These are phyloP conservation scores for Colletotrichum chrysophilum DNA, from an alignment of 2,329 filamentous ascomycete genomes.

Conservation along the genomic window DNA sequence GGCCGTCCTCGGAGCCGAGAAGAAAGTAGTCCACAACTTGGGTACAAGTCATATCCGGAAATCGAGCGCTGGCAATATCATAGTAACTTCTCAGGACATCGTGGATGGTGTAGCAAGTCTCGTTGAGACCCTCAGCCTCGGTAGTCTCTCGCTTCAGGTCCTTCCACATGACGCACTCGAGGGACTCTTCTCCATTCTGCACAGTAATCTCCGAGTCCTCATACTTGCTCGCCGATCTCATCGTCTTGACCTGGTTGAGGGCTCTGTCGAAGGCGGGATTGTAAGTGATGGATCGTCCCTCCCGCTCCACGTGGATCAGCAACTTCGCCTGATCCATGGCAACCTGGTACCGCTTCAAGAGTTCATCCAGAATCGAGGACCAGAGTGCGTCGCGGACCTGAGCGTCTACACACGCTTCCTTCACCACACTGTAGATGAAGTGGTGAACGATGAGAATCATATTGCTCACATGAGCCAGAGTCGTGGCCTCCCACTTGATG, in stretches of 20 bases:
- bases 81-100: no score
- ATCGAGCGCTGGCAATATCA: conserved; percentile 52
- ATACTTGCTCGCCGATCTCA: neutral
- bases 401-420: no score
- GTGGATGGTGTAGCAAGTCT: no score
- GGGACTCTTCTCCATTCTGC: no score
- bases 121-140: conserved; percentile 35
- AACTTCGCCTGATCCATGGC: conserved; percentile 55
- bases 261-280: conserved; percentile 57
- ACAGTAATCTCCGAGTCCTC: neutral
- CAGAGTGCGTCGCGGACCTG: conserved; percentile 39
- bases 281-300: conserved; percentile 49
- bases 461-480: no score
- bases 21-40: conserved; percentile 63
- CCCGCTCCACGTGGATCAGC: conserved; percentile 56
- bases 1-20: conserved; percentile 52
- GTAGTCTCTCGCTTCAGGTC: conserved; percentile 40
- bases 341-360: conserved; percentile 48
- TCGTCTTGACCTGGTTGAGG: conserved; percentile 22
- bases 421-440: no score
- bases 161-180: neutral
- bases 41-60: conserved; percentile 66
- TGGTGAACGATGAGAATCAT: no score
- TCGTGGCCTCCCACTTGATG: no score
- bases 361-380: conserved; percentile 42